Evolutionary conservation across 202 grass and related monocot genomes (phyloP).

Genomic region (Panicum hallii): DNA sequence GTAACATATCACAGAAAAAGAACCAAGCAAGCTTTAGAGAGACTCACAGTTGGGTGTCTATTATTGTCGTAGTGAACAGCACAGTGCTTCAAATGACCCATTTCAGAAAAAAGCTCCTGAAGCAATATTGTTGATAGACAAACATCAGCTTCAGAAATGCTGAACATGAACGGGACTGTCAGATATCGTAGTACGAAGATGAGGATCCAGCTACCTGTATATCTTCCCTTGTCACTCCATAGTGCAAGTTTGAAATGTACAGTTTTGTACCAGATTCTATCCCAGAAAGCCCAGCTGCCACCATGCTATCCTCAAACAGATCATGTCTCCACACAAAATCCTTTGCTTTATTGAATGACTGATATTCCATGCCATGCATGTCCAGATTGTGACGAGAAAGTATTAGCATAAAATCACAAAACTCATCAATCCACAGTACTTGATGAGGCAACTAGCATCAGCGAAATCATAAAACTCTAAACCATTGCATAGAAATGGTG

Average conservation of each 20-base stretch:
- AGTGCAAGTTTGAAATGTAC: constrained; percentile 98
- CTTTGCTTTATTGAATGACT: constrained; percentile 93
- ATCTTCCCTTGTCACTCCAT: constrained; percentile 93
- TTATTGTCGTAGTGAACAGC: constrained; percentile 96
- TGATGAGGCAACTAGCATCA: constrained; percentile 56
- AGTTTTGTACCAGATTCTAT: constrained; percentile 88
- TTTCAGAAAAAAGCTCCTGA: constrained; percentile 95
- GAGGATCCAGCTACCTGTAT: constrained; percentile 74
- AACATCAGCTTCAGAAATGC: constrained; percentile 49
- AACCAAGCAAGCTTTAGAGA: constrained; percentile 33
- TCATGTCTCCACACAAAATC: constrained; percentile 81
- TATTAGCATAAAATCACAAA: constrained; percentile 63
- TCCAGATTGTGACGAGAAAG: constrained; percentile 54
- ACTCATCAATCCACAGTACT: constrained; percentile 45
- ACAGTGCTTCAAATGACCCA: constrained; percentile 89
- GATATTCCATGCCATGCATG: constrained; percentile 64
- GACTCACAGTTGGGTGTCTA: constrained; percentile 81
- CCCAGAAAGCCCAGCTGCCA: constrained; percentile 68
- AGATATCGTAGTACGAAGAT: constrained; percentile 30
- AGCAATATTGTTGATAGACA: constrained; percentile 50
- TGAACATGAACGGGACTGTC: constrained; percentile 1
- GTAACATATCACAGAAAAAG: not conserved
- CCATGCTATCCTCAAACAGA: constrained; percentile 88
- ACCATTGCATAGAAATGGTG: constrained; percentile 52
- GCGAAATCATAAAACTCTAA: constrained; percentile 53